phyloP scores from a whole-genome alignment of 805 yeast genomes.

The Wickerhamomyces canadensis region DNA sequence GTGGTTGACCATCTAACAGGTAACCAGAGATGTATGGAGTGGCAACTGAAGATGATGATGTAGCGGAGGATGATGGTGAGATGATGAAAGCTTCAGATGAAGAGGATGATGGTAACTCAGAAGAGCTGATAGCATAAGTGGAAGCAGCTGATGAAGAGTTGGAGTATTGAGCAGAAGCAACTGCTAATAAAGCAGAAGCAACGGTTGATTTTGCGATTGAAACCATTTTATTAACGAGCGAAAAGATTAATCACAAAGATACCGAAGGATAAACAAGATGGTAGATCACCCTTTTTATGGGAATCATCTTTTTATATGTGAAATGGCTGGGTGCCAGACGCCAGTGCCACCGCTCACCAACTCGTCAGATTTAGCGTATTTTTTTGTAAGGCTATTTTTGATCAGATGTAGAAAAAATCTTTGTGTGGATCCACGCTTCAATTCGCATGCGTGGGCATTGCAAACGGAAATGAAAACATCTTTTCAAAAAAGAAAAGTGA shows the following conservation, averaged over 20 bases:
- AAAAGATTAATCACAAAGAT: conserved; percentile 1
- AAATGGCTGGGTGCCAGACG: neutral
- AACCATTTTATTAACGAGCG: conserved; percentile 8
- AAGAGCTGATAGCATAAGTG: neutral
- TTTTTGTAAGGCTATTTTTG: too few species aligned
- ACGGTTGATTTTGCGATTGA: conserved; percentile 10
- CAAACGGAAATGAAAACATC: too few species aligned
- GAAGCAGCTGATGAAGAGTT: conserved; percentile 7
- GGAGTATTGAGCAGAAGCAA: conserved; percentile 10
- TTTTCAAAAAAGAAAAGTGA: too few species aligned
- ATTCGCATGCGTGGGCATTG: neutral
- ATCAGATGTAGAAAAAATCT: too few species aligned
- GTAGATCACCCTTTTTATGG: neutral
- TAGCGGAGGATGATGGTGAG: conserved; percentile 5
- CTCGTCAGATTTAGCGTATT: too few species aligned
- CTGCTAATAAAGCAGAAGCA: conserved; percentile 8
- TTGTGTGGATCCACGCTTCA: neutral
- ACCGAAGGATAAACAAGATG: neutral
- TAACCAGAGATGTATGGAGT: conserved; percentile 23
- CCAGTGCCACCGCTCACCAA: too few species aligned
- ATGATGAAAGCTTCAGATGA: conserved; percentile 8
- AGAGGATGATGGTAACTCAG: conserved; percentile 11
- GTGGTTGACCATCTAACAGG: conserved; percentile 22
- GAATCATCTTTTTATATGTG: too few species aligned
- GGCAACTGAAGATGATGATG: conserved; percentile 10